Evolutionary conservation across 305 asterid species (phyloP), one percentile per base, ranked within the genome.

Genomic region (Striga hermonthica): DNA sequence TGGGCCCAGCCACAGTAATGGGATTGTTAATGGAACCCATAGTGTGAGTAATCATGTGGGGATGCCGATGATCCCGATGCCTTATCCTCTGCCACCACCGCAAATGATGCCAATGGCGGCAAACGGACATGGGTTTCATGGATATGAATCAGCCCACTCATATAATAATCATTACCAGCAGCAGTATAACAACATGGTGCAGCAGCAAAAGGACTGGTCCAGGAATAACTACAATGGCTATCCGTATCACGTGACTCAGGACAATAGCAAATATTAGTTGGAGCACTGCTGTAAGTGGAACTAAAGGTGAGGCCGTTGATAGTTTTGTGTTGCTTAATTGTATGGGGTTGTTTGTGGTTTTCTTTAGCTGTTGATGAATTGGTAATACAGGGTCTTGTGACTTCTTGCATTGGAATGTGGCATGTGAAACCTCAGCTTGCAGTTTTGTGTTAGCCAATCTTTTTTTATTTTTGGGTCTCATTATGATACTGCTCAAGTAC

Each of bases 171-270:
- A 82, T 60, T 72, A 77, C 55, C 84, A 80, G 69, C 82, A 77
- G 77, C 86, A 80, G 75, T 84, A 73, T 65, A 72, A 63, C 65
- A 66, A 62, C 61, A 77, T 84, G 86, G 58, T 79, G 84, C 89
- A 72, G 74, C 90, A 79, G 36, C 84, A 76, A 75, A 78, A 83
- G 70, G 87, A 81, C 62, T 83, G 93, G 93, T 66, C 88, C 39
- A 86, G 85, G 62, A 80, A 71, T 74, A 82, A 79, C 65, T 79
- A 72, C 44, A 76, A 60, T 64, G 83, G 77, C 22, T 79, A 72
- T 55, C 75, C 78, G 52, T 82, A 83, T 54, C 87, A 76, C 57
- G 74, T 75, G 70, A 36, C 81, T 74, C 85, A 74, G 63, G 73
- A 75, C 69, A 81, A 80, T 67, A 80, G 37, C 81, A 72, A 77